Conservation (phyloP, 331 rosid species). For the Arachis monticola region DNA sequence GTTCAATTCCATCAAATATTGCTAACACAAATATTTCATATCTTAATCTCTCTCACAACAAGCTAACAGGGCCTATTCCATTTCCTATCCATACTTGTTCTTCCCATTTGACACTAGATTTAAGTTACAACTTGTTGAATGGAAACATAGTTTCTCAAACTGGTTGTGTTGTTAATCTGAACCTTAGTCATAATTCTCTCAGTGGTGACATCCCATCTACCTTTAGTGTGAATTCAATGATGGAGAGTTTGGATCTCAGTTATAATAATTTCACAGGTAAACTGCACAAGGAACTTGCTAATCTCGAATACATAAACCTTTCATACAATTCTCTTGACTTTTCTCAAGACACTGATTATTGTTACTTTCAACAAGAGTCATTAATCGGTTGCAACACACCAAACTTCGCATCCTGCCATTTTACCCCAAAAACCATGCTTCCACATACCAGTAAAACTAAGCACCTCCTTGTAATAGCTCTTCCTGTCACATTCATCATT, state of each 20-base stretch:
- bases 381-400: neutral
- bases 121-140: neutral
- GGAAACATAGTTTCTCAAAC: slow-evolving; percentile 1
- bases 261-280: slow-evolving; percentile 20
- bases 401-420: neutral
- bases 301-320: neutral
- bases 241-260: slow-evolving; percentile 1
- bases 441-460: neutral
- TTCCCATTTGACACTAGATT: neutral
- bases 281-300: neutral
- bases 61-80: neutral
- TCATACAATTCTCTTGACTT: slow-evolving; percentile 30
- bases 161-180: neutral
- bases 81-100: neutral
- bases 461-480: neutral
- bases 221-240: neutral
- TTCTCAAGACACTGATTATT: neutral
- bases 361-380: neutral
- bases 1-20: neutral
- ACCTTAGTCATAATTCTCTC: slow-evolving; percentile 7
- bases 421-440: neutral
- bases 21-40: no score
- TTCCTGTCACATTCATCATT: neutral
- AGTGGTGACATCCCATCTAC: neutral
- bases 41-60: neutral